Evolutionary conservation across 2,329 filamentous ascomycete species (phyloP), one percentile per base, ranked within the genome.

Genomic region (Monosporascus sp.): DNA sequence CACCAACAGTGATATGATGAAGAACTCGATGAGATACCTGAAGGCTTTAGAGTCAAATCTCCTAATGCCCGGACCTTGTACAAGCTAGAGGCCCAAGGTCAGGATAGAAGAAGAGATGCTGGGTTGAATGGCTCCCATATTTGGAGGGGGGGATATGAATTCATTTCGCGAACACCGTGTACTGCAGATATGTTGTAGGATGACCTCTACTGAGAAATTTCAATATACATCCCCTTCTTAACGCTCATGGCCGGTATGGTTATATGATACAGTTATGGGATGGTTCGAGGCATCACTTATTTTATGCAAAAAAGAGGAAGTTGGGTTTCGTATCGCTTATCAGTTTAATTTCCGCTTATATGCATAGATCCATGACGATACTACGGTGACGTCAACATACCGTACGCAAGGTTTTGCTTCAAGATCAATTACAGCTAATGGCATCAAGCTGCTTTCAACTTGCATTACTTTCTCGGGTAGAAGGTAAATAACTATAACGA

Each of bases 81-180:
- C 78, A 0, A 79, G 79, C 6, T 83, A 78, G 78, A 70, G 77
- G 56, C 78, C 77, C 37, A 81, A 80, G 62, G 75, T 75, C 57
- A 71, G 71, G 44, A 78, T 80, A 55, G 77, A 81, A 62, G 75
- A 71, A 54, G 66, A 71, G 38, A 77, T 80, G 72, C 75, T 76
- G 1, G 77, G 77, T 2, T 66, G 67, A 3, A 59, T 81, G 54
- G 76, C 77, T 7, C 78, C 78, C 27, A 74, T 74, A 22, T 77
- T 77, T 14, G 77, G 78, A 15, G 78, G 78, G 3, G 73, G 20
- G 77, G 62, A 47, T 70, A 67, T 48, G 53, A 60, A n/a, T 53
- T 61, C 22, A 43, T 55, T 36, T 59, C 14, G 9, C 27, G 9
- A 11, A 31, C 27, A 31, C 27, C 11, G 27, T 31, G 9, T 31